phyloP scores from a whole-genome alignment of 1,139 yeast genomes.

The Candida glucosophila region DNA sequence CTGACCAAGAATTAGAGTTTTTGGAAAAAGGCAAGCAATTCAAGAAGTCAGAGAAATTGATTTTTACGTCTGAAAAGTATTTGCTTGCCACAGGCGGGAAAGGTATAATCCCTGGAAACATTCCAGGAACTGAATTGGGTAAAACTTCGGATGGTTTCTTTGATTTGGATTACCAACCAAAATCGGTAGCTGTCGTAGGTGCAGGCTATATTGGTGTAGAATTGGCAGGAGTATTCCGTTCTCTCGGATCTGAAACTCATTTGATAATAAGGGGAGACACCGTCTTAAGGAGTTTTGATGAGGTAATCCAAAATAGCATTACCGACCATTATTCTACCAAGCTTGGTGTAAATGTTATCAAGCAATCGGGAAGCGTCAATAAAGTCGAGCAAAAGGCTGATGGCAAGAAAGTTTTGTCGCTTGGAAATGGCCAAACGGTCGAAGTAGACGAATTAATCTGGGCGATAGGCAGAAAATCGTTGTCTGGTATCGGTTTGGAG shows the following conservation, averaged over 20 bases:
- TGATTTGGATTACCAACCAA: constrained; percentile 71
- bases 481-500: constrained; percentile 67
- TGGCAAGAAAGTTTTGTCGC: constrained; percentile 55
- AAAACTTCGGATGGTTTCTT: constrained; percentile 91
- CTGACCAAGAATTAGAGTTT: constrained; percentile 32
- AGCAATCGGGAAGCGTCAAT: constrained; percentile 48
- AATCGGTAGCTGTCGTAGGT: constrained; percentile 89
- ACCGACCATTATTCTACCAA: constrained; percentile 72
- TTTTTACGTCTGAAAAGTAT: constrained; percentile 72
- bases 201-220: constrained; percentile 98
- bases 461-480: constrained; percentile 88
- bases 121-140: constrained; percentile 80
- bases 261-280: constrained; percentile 85
- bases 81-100: constrained; percentile 92
- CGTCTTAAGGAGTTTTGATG: constrained; percentile 82
- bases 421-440: constrained; percentile 45
- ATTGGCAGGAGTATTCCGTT: constrained; percentile 86
- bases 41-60: constrained; percentile 43
- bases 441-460: constrained; percentile 80
- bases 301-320: constrained; percentile 65
- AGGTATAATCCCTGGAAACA: constrained; percentile 59
- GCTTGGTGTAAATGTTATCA: constrained; percentile 72
- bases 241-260: constrained; percentile 82
- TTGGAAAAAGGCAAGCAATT: constrained; percentile 19
- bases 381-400: constrained; percentile 51